Evolutionary conservation across 106 monocot genomes (phyloP), one percentile per base, ranked within the genome.

Genomic region (Amphibolis antarctica): DNA sequence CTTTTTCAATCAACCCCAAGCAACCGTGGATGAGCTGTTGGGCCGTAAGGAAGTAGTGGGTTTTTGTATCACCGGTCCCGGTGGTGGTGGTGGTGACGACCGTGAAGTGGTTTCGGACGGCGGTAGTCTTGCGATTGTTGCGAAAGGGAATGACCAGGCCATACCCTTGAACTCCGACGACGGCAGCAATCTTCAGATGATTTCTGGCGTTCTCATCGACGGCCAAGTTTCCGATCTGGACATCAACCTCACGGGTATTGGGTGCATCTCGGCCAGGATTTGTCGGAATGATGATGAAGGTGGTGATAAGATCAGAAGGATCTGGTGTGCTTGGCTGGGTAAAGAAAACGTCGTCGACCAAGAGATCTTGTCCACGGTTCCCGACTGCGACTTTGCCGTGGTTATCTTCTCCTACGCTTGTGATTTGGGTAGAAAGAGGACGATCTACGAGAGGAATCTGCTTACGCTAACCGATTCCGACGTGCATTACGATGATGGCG

Each of bases 271-370:
- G 18, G 55, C 62, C 28, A 81, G 71, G 50, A 54, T 80, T 21
- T 59, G 23, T 30, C 77, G 78, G 53, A 62, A 19, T 5, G 63
- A 19, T 5, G 63, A 69, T 53, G 77, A 76, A 15, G 36, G 0
- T 42, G 36, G 28, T 9, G 28, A 60, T 10, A 80, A 68, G 65
- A 54, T 86, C 26, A n/a, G 55, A 46, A 84, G 73, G 55, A 82
- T 86, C 43, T 96, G 89, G 89, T 96, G 94, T 74, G 86, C 86
- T 57, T 96, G 94, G 94, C 53, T 84, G 30, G 89, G 94, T 43
- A 62, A 81, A 53, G 86, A 61, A 7, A 69, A 52, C 44, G 49
- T 60, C 60, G 71, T 64, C 50, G 59, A 65, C 1, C 60, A 66
- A 11, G 62, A 75, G 1, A 51, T 28, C 31, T 65, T 73, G 11